Evolutionary conservation across 2,329 filamentous ascomycete species (phyloP).

Genomic region (Verticillium dahliae): DNA sequence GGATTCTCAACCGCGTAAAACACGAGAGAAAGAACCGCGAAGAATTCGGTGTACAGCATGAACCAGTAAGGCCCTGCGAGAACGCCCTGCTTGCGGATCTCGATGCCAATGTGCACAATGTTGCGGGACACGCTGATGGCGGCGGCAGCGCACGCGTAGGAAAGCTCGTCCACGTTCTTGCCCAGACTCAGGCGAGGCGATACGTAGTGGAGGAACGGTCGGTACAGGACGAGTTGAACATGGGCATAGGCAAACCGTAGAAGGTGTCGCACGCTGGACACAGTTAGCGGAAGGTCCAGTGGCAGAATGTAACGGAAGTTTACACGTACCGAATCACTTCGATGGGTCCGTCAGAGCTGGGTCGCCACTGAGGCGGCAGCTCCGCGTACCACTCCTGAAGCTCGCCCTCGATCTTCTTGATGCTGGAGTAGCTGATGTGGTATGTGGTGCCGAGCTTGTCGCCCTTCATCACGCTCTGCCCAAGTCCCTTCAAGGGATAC

Average conservation of each 20-base stretch:
- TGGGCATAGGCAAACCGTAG: constrained; percentile 76
- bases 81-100: constrained; percentile 68
- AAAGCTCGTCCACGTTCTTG: constrained; percentile 63
- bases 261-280: constrained; percentile 60
- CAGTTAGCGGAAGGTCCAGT: neutral
- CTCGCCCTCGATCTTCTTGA: constrained; percentile 59
- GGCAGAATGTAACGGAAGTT: no score
- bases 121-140: constrained; percentile 60
- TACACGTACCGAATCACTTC: constrained; percentile 66
- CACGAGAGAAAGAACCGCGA: constrained; percentile 70
- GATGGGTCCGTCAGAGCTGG: constrained; percentile 67
- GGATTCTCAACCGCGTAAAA: constrained; percentile 79
- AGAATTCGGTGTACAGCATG: constrained; percentile 77
- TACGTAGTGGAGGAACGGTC: constrained; percentile 78
- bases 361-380: constrained; percentile 70
- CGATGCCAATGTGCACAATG: constrained; percentile 72
- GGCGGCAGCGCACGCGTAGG: constrained; percentile 65
- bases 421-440: constrained; percentile 55
- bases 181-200: constrained; percentile 54
- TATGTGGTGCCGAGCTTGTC: constrained; percentile 44
- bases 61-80: constrained; percentile 85
- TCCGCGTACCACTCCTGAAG: constrained; percentile 57
- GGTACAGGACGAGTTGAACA: constrained; percentile 75
- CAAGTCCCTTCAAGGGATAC: constrained; percentile 55
- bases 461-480: constrained; percentile 36